These are phyloP conservation scores for Pyrus pyrifolia DNA, from an alignment of 306 rosid genomes.

Conservation along the genomic window DNA sequence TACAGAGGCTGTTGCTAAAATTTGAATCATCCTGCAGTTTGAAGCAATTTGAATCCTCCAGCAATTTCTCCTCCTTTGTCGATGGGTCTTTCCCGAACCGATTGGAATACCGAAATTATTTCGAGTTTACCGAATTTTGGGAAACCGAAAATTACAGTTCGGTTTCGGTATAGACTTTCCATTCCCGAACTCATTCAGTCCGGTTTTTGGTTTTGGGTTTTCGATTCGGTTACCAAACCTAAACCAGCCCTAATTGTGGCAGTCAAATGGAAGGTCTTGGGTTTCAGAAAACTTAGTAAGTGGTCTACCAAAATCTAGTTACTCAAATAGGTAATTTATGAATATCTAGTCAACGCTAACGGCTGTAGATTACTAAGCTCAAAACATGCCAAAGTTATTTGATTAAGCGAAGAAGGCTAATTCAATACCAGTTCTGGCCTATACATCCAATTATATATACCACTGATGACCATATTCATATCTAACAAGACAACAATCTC, in stretches of 20 bases:
- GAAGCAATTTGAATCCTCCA: no score
- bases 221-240: no score
- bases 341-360: not conserved
- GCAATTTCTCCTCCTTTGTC: no score
- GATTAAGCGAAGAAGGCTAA: not conserved
- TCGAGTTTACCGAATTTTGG: no score
- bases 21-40: no score
- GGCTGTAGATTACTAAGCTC: not conserved
- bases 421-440: not conserved
- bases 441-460: not conserved
- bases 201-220: no score
- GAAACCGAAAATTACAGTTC: no score
- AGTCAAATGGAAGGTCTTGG: not conserved
- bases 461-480: not conserved
- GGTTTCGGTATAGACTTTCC: no score
- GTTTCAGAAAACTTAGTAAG: not conserved
- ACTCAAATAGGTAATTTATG: not conserved
- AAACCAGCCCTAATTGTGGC: not conserved
- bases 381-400: not conserved
- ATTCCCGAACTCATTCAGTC: no score
- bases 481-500: not conserved
- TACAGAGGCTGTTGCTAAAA: no score
- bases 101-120: no score
- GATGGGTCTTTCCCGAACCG: no score
- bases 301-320: not conserved